Base-by-base conservation (phyloP, 1,284 basidiomycete species). In the Leccinum angustisporum region DNA sequence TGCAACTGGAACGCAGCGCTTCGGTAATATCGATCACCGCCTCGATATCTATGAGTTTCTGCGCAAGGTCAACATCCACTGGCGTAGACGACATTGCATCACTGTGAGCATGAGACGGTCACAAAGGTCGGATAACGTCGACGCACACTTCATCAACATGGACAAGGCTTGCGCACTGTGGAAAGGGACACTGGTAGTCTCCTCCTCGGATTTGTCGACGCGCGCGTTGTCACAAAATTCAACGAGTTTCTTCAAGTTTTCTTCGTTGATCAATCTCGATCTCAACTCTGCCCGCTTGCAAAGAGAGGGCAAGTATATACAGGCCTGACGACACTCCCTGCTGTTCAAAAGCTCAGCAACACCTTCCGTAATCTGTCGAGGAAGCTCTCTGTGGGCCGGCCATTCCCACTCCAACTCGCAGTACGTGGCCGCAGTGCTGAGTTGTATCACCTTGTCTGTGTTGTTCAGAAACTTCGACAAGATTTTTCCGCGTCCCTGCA, bases 251-350 rank as follows among this genome's bases (percentile, higher is more conserved):
- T 57, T 56, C 59, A 73, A n/a, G 38, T 72, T 69, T 13, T 56
- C 58, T 0, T 75, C n/a, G 14, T n/a, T 62, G 14, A 73, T 51
- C 5, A 73, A 27, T 27, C 54, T 56, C 2, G 34, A 33, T 38
- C 51, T 67, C 48, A 76, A 52, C 3, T 65, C 61, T 2, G 11
- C 0, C 21, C 61, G 60, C 36, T 73, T 70, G 60, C 70, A 76
- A 30, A 76, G 70, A 11, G 74, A 72, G 0, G 68, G 74, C 2
- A 73, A 36, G 21, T 63, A 75, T 4, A 63, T 68, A 63, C 74
- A 76, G 25, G 64, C 74, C 10, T 69, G 69, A 54, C 67, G 63
- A 36, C 34, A 54, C 10, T 64, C 50, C 14, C 43, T 14, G 14
- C 9, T 27, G 6, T 58, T 48, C 25, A 73, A 61, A 25, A 73